A percentile compares a stretch with the other conserved stretches of the same genome.
Conservation (phyloP, 352 stramenopile genomes). For the Globisporangium alternatum region DNA sequence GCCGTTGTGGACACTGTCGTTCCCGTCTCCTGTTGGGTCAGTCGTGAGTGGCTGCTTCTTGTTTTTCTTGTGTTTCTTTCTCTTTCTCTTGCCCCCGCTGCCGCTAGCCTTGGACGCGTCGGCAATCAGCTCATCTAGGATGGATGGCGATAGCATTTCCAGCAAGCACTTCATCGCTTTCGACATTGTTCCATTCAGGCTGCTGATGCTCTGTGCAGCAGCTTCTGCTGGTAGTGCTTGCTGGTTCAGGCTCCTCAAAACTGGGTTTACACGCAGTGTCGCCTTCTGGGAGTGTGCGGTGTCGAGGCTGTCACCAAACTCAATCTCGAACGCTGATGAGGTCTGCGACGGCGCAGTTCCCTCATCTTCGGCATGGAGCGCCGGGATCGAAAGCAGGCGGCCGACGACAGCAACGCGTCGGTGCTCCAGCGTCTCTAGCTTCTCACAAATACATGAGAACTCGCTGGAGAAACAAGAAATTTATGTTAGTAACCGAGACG, state of each 20-base stretch:
- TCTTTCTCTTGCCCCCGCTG: neutral
- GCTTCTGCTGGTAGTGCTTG: neutral
- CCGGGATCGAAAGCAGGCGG: conserved; percentile 6
- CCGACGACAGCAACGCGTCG: neutral
- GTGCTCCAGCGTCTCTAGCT: conserved; percentile 8
- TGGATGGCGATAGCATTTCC: conserved; percentile 10
- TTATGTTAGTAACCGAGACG: neutral
- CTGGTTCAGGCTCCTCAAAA: conserved; percentile 5
- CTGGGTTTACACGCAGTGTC: conserved; percentile 1
- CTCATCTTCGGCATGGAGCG: neutral
- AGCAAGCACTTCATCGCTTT: conserved; percentile 4
- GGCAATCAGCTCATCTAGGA: conserved; percentile 12
- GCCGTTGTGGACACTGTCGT: too few relatives aligned
- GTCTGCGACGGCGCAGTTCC: neutral
- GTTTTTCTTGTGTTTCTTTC: conserved; percentile 13
- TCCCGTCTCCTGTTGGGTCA: neutral
- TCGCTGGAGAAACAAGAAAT: conserved; percentile 3
- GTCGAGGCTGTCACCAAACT: conserved; percentile 11
- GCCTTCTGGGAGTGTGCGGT: neutral
- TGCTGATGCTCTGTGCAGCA: neutral
- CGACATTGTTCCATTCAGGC: neutral
- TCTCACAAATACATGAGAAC: neutral
- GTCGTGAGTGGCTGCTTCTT: neutral
- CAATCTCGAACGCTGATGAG: conserved; percentile 7
- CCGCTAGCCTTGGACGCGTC: neutral